Evolutionary conservation across 169 alveolate species (phyloP), one percentile per base, ranked within the genome.

Genomic region (Babesia ovata): DNA sequence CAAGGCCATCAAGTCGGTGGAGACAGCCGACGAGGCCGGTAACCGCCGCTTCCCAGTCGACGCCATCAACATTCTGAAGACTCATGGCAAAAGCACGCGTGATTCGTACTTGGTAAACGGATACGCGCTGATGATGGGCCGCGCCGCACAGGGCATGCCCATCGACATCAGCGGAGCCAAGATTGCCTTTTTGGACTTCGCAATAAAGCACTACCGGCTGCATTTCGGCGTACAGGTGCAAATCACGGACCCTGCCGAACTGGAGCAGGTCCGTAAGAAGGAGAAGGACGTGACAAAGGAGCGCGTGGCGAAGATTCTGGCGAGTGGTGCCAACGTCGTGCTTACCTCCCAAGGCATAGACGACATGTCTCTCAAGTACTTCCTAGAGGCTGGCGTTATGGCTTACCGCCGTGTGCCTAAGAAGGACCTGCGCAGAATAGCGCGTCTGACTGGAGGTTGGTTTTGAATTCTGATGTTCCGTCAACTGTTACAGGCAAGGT

Each of bases 301-400:
- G 78, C 92, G 99, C 84, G 93, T 96, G 44, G 86, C 96, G 78
- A 96, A 96, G 91, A 94, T 98, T 44, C 91, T 98, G 70, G 97
- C 88, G 33, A 91, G 99, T 46, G 99, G 99, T 22, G 99, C 99
- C 26, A 98, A 97, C 92, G 99, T 98, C n/a, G 94, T 98, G 52
- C 82, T 98, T 60, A 96, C 99, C 53, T 88, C 99, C 21, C 96
- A 94, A 78, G 99, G 99, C 33, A 97, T 98, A 58, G 99, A 97
- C 86, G 99, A 98, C 73, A 95, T 97, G 91, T 97, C 99, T 26
- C 88, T 97, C 83, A 98, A 98, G 92, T 97, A 98, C 89, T 94
- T 98, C 90, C 99, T 97, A 46, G 99, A 97, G 86, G 97, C 99
- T 22, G 97, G 97, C 14, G 97, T 96, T 16, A 88, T 97, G 65